Conservation (phyloP, 176 grass and related monocot species). For the Saccharum spontaneum region DNA sequence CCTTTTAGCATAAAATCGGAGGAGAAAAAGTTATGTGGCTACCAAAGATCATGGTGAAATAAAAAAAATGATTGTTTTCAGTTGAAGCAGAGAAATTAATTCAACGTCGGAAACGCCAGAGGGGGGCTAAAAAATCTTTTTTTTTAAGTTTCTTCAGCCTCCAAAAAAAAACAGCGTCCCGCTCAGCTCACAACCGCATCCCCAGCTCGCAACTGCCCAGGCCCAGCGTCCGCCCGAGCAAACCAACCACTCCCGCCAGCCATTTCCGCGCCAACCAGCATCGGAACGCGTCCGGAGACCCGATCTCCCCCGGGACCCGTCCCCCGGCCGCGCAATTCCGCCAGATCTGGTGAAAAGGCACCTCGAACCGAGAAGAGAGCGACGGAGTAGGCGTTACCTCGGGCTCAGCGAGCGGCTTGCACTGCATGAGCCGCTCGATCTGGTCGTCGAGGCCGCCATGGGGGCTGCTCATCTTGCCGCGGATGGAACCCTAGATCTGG, state of each 20-base stretch:
- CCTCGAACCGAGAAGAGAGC: neutral
- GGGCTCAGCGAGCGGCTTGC: slow-evolving; percentile 89
- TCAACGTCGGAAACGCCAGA: neutral
- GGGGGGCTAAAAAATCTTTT: neutral
- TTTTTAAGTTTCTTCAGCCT: neutral
- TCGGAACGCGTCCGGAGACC: neutral
- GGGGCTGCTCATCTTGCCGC: slow-evolving; percentile 51
- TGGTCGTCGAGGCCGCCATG: slow-evolving; percentile 92
- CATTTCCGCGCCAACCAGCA: neutral
- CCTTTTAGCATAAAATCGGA: neutral
- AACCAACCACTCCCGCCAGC: neutral
- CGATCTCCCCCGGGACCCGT: slow-evolving; percentile 18
- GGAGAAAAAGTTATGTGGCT: neutral
- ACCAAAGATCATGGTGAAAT: neutral
- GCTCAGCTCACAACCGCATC: neutral
- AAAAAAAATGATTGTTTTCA: neutral
- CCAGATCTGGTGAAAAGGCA: slow-evolving; percentile 34
- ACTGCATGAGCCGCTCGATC: slow-evolving; percentile 98
- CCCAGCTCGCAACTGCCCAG: neutral
- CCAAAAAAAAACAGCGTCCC: neutral
- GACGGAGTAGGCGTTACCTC: slow-evolving; percentile 47
- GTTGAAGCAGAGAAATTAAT: slow-evolving; percentile 4
- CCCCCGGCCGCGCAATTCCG: neutral
- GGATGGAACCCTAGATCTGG: slow-evolving; percentile 72
- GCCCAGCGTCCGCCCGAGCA: neutral